These are phyloP conservation scores for Acanthamoeba lenticulata DNA, from an alignment of 208 protist species.

Conservation along the genomic window DNA sequence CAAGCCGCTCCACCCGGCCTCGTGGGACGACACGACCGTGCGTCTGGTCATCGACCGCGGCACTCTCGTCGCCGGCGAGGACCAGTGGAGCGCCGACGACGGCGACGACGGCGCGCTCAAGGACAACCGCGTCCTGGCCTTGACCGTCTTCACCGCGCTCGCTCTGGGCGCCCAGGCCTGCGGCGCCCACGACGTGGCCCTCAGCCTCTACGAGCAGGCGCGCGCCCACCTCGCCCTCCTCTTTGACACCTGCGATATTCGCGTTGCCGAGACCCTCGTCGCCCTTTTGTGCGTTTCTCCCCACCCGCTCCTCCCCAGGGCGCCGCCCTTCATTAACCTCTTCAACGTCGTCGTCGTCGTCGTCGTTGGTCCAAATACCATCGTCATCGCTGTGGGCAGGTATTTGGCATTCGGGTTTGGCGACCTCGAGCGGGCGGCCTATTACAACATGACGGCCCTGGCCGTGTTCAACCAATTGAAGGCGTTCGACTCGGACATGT, in stretches of 20 bases:
- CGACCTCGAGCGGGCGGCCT: not conserved
- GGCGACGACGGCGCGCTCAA: not conserved
- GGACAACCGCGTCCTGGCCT: constrained; percentile 11
- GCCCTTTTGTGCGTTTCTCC: not conserved
- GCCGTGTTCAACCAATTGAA: not conserved
- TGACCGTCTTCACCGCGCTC: not conserved
- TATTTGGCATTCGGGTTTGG: constrained; percentile 26
- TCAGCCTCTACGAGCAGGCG: not conserved
- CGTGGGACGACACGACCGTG: not conserved
- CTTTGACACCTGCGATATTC: constrained; percentile 42
- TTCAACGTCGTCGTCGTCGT: too few species aligned
- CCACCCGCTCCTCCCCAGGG: too few species aligned
- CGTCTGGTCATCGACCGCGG: not conserved
- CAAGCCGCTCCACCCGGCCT: constrained; percentile 9
- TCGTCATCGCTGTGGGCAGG: not conserved
- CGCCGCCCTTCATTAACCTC: too few species aligned
- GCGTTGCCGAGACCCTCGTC: not conserved
- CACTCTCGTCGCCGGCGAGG: not conserved
- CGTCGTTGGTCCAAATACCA: too few species aligned
- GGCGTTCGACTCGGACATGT: constrained; percentile 26
- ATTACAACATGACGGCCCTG: constrained; percentile 16
- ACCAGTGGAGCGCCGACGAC: not conserved
- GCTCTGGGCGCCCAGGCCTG: not conserved
- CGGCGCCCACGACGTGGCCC: not conserved
- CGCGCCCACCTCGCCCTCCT: not conserved